These are phyloP conservation scores for Vicia villosa DNA, from an alignment of 306 rosid species.

Conservation along the genomic window DNA sequence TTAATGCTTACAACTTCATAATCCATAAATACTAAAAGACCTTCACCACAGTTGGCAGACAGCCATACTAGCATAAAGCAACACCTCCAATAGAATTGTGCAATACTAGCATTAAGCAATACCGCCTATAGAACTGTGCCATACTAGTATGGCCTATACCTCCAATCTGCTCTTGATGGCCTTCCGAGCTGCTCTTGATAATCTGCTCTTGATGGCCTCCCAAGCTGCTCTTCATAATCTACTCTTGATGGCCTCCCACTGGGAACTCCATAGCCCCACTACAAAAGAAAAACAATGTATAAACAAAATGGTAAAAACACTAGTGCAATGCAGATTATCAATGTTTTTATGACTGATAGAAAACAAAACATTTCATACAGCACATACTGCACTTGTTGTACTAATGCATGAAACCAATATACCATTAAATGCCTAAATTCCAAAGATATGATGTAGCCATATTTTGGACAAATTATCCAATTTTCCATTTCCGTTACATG, in stretches of 20 bases:
- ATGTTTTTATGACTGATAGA: not conserved
- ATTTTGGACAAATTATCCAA: not conserved
- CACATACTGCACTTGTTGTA: slow-evolving; percentile 15
- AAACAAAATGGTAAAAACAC: slow-evolving; percentile 10
- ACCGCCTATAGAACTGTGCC: slow-evolving; percentile 21
- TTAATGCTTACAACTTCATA: slow-evolving; percentile 10
- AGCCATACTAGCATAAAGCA: slow-evolving; percentile 27
- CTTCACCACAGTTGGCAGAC: slow-evolving; percentile 10
- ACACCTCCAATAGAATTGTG: slow-evolving; percentile 17
- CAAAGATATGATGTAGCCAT: slow-evolving; percentile 6
- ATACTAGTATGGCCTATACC: slow-evolving; percentile 89
- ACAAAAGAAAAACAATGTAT: slow-evolving; percentile 35
- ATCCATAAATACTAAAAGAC: not conserved
- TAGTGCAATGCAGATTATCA: not conserved
- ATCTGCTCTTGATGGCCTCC: slow-evolving; percentile 68
- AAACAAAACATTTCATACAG: slow-evolving; percentile 1
- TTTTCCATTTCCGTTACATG: too few species aligned
- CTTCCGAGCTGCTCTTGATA: slow-evolving; percentile 89
- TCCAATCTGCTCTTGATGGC: slow-evolving; percentile 94
- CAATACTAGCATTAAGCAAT: slow-evolving; percentile 49
- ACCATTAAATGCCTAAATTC: slow-evolving; percentile 15
- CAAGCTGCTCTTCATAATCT: slow-evolving; percentile 83
- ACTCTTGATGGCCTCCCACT: slow-evolving; percentile 81
- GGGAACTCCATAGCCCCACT: slow-evolving; percentile 94
- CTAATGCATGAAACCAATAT: slow-evolving; percentile 1